A percentile compares a stretch with the other conserved stretches of the same genome.
Conservation (phyloP, 2,329 filamentous ascomycete species). For the Dothistroma septosporum region DNA sequence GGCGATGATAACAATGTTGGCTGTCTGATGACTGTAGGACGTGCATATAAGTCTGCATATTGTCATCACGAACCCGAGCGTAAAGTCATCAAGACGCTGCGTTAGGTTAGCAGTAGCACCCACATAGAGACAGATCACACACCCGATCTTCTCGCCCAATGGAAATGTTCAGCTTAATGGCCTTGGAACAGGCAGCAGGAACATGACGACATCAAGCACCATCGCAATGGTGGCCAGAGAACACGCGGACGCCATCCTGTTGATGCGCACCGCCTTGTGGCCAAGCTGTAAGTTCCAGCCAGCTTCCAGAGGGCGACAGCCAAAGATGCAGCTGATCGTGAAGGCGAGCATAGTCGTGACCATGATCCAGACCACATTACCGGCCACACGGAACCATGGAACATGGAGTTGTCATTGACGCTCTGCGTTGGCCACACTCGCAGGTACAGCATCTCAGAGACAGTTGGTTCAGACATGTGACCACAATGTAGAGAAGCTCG, state of each 20-base stretch:
- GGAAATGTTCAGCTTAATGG: constrained; percentile 15
- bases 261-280: constrained; percentile 10
- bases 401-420: background rate
- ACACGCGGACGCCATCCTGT: constrained; percentile 12
- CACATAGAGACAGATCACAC: background rate
- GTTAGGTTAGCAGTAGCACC: background rate
- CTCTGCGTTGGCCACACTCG: constrained; percentile 11
- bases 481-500: constrained; percentile 16
- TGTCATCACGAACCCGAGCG: constrained; percentile 17
- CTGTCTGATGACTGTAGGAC: constrained; percentile 6
- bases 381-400: constrained; percentile 12
- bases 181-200: constrained; percentile 12
- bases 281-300: constrained; percentile 12
- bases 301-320: constrained; percentile 11
- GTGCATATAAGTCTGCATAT: constrained; percentile 15
- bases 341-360: constrained; percentile 6
- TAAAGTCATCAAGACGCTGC: constrained; percentile 9
- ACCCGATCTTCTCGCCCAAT: constrained; percentile 14
- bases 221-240: constrained; percentile 12
- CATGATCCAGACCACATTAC: constrained; percentile 2
- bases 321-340: constrained; percentile 10
- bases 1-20: constrained; percentile 7
- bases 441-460: constrained; percentile 19
- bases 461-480: constrained; percentile 11
- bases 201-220: constrained; percentile 12